Conservation (phyloP, 192 early-diverging fungal genomes). For the Globomyces pollinis-pini region DNA sequence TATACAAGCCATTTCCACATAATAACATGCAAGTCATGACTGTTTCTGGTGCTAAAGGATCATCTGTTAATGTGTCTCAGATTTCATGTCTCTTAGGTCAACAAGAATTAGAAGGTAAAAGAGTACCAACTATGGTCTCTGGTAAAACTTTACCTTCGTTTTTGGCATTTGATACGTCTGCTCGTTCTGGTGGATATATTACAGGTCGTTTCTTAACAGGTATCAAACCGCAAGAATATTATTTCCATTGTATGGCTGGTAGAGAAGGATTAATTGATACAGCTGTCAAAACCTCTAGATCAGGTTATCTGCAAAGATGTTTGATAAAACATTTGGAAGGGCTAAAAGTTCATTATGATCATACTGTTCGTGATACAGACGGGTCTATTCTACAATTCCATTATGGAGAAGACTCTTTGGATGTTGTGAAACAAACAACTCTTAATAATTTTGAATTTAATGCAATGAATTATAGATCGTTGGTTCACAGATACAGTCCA, state of each 20-base stretch:
- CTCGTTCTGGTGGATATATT: conserved; percentile 94
- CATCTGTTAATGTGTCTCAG: conserved; percentile 88
- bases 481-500: conserved; percentile 76
- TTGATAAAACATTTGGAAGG: conserved; percentile 99
- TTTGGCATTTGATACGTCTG: conserved; percentile 78
- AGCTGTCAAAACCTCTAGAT: conserved; percentile 98
- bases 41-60: conserved; percentile 96
- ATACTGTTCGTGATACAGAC: conserved; percentile 91
- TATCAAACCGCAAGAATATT: conserved; percentile 83
- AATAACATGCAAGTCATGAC: conserved; percentile 99
- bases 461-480: conserved; percentile 78
- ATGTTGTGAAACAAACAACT: conserved; percentile 90
- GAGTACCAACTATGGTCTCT: conserved; percentile 96
- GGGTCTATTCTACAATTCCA: conserved; percentile 96
- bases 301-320: conserved; percentile 98
- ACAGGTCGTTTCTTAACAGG: conserved; percentile 97
- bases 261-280: conserved; percentile 99
- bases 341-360: conserved; percentile 89
- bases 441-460: conserved; percentile 88
- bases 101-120: conserved; percentile 93
- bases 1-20: conserved; percentile 76
- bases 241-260: conserved; percentile 84
- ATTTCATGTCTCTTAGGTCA: conserved; percentile 97
- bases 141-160: conserved; percentile 96
- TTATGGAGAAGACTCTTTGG: conserved; percentile 96